Conservation (phyloP, 2,329 filamentous ascomycete genomes). For the Ophiosphaerella herpotricha region DNA sequence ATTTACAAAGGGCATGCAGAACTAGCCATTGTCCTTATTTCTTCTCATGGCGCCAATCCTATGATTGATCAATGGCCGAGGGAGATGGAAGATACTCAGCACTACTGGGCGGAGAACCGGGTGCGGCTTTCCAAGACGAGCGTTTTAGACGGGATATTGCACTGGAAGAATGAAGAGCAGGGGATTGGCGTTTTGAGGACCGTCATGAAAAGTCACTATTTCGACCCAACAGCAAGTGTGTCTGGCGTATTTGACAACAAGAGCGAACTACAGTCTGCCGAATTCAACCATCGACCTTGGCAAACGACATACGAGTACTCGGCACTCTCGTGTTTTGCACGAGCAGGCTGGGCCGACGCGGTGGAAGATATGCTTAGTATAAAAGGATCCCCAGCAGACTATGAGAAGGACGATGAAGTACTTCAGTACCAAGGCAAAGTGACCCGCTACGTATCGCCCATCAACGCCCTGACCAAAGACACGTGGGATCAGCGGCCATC, state of each 20-base stretch:
- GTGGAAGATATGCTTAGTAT: constrained; percentile 21
- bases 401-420: constrained; percentile 22
- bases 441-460: constrained; percentile 16
- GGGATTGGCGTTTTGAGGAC: constrained; percentile 18
- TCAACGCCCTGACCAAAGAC: constrained; percentile 23
- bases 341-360: constrained; percentile 24
- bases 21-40: constrained; percentile 17
- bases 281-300: constrained; percentile 19
- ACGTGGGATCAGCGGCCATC: constrained; percentile 23
- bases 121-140: constrained; percentile 21
- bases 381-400: constrained; percentile 12
- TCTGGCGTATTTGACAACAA: constrained; percentile 23
- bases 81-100: constrained; percentile 20
- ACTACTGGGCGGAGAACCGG: constrained; percentile 20
- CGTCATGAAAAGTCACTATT: constrained; percentile 18
- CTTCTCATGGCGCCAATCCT: constrained; percentile 18
- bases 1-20: constrained; percentile 22
- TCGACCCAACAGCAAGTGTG: constrained; percentile 15
- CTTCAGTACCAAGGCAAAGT: constrained; percentile 22
- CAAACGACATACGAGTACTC: constrained; percentile 23
- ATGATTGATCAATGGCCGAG: constrained; percentile 24
- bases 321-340: constrained; percentile 16
- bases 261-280: constrained; percentile 18
- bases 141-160: constrained; percentile 20
- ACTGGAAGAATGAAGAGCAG: constrained; percentile 20